phyloP scores from a whole-genome alignment of 441 rosid genomes.

The Bocquillonia castaneifolia region DNA sequence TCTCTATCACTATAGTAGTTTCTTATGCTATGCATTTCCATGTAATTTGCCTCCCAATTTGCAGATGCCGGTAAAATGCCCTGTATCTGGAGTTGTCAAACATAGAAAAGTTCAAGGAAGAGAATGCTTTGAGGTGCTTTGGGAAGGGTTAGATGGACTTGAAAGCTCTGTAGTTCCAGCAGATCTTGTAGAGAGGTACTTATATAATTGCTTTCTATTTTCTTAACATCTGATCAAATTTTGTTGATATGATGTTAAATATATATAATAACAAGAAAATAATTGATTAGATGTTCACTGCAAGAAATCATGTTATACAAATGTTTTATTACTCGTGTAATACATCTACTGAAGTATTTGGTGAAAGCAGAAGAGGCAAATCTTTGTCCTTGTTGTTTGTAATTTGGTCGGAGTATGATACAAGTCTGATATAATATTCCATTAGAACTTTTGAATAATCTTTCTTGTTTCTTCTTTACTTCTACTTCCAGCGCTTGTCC shows the following conservation, averaged over 20 bases:
- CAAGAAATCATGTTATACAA: too few species aligned
- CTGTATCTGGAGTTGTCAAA: slow-evolving; percentile 64
- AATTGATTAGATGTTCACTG: too few species aligned
- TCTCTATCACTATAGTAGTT: background rate
- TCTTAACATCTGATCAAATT: background rate
- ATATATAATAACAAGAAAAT: background rate
- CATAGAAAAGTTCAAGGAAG: slow-evolving; percentile 56
- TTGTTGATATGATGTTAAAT: too few species aligned
- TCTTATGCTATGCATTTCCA: background rate
- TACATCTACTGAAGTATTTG: too few species aligned
- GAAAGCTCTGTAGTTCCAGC: slow-evolving; percentile 65
- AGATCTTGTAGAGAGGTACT: slow-evolving; percentile 72
- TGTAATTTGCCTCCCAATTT: slow-evolving; percentile 1
- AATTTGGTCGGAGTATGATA: background rate
- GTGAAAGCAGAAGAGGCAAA: background rate
- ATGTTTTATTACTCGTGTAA: too few species aligned
- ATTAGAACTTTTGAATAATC: background rate
- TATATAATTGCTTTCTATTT: background rate
- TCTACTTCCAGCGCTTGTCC: slow-evolving; percentile 71
- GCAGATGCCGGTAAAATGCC: slow-evolving; percentile 72
- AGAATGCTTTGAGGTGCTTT: slow-evolving; percentile 72
- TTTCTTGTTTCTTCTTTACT: slow-evolving; percentile 6
- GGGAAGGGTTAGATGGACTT: slow-evolving; percentile 62
- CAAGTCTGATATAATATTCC: background rate
- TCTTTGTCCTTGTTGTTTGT: background rate